phyloP scores from a whole-genome alignment of 495 filamentous ascomycete species.

The Bacidia rubella region DNA sequence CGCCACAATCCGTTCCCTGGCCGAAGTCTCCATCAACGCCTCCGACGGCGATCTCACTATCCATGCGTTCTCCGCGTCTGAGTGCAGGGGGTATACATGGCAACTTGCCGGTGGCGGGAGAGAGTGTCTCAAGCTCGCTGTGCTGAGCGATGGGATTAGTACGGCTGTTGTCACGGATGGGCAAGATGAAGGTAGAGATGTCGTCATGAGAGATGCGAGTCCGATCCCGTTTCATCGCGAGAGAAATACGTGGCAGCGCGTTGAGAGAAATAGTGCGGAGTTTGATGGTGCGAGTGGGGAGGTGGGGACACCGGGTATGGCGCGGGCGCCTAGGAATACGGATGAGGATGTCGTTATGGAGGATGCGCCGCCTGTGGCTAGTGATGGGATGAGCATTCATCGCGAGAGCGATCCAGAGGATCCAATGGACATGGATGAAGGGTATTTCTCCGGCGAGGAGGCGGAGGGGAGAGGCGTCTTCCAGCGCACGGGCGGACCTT shows the following conservation, averaged over 20 bases:
- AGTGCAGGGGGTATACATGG: constrained; percentile 6
- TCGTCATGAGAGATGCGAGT: background rate
- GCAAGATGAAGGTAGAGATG: background rate
- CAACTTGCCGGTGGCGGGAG: constrained; percentile 1
- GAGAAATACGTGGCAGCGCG: background rate
- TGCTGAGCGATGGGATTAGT: constrained; percentile 4
- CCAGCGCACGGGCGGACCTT: constrained; percentile 3
- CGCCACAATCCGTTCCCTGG: background rate
- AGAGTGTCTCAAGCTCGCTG: background rate
- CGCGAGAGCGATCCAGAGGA: background rate
- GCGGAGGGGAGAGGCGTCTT: background rate
- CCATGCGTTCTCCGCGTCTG: background rate
- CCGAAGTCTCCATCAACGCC: constrained; percentile 11
- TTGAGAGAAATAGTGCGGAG: background rate
- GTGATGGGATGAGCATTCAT: no score
- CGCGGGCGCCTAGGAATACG: background rate
- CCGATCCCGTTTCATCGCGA: background rate
- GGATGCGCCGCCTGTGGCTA: background rate
- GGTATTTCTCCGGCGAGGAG: constrained; percentile 3
- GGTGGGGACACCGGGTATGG: background rate
- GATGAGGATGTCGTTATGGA: background rate
- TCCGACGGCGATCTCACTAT: constrained; percentile 8
- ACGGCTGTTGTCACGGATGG: background rate
- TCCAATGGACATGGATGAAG: constrained; percentile 6
- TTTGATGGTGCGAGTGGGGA: background rate